Evolutionary conservation across 306 rosid species (phyloP).

Genomic region (Vigna radiata): DNA sequence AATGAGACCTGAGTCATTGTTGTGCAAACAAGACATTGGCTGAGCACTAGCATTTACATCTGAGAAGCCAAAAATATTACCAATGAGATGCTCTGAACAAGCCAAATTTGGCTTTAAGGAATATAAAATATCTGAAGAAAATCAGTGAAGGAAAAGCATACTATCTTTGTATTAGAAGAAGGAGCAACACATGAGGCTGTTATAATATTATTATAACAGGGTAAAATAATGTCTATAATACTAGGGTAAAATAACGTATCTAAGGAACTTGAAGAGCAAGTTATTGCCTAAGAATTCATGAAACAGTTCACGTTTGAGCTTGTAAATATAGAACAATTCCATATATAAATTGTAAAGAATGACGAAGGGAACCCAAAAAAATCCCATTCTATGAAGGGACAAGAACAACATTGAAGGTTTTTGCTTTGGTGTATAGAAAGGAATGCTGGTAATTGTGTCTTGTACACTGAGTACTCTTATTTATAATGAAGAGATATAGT

Average conservation of each 20-base stretch:
- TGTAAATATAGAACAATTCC: constrained; percentile 24
- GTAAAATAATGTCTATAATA: constrained; percentile 34
- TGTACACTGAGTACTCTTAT: too few species aligned
- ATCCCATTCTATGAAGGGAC: constrained; percentile 5
- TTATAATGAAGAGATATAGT: too few species aligned
- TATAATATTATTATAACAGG: constrained; percentile 8
- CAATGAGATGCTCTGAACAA: constrained; percentile 56
- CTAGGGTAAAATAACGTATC: constrained; percentile 29
- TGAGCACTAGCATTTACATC: constrained; percentile 44
- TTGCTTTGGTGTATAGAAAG: too few species aligned
- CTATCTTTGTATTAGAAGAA: constrained; percentile 5
- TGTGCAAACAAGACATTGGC: constrained; percentile 49
- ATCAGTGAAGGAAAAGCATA: constrained; percentile 55
- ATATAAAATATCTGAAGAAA: constrained; percentile 68
- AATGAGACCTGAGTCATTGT: constrained; percentile 46
- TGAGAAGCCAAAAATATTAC: constrained; percentile 67
- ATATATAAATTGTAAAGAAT: background rate
- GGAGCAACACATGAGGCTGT: constrained; percentile 1
- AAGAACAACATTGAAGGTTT: background rate
- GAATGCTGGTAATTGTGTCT: too few species aligned
- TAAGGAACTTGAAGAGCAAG: constrained; percentile 4
- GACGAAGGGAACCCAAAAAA: constrained; percentile 13
- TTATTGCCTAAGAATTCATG: constrained; percentile 21
- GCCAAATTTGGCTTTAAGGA: constrained; percentile 64
- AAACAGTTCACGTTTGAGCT: background rate